Percentiles rank a stretch among this genome's conserved stretches.
phyloP scores from a whole-genome alignment of 2,329 filamentous ascomycete species.

The Verticillium tricorpus region DNA sequence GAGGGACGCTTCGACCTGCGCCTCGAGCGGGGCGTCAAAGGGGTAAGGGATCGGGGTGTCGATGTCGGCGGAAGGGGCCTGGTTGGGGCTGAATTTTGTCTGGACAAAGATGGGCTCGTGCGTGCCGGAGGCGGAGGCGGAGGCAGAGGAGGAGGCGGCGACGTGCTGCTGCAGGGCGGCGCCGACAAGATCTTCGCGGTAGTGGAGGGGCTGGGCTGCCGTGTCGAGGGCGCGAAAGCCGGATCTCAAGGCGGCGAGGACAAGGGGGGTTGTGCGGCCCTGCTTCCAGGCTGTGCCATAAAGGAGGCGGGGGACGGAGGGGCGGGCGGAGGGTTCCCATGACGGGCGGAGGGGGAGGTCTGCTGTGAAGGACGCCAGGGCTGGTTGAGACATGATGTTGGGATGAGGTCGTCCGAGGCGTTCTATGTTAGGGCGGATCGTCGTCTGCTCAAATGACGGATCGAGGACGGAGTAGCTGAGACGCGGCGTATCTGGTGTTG shows the following conservation, averaged over 20 bases:
- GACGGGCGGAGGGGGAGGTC: constrained; percentile 2
- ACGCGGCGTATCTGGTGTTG: too few relatives aligned
- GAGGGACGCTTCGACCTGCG: constrained; percentile 65
- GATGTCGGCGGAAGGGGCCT: constrained; percentile 49
- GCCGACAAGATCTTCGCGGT: constrained; percentile 68
- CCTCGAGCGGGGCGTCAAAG: constrained; percentile 57
- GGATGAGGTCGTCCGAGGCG: background rate
- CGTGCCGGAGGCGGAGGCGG: background rate
- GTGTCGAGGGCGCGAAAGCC: constrained; percentile 76
- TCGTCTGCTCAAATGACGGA: too few relatives aligned
- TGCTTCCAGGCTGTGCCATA: constrained; percentile 91
- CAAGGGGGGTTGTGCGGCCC: constrained; percentile 59
- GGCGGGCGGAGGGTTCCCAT: background rate
- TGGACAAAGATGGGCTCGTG: constrained; percentile 51
- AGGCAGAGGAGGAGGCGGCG: constrained; percentile 6
- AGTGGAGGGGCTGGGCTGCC: constrained; percentile 73
- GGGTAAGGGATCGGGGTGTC: constrained; percentile 52
- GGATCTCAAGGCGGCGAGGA: constrained; percentile 60
- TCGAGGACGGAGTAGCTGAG: too few relatives aligned
- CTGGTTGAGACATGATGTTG: constrained; percentile 1
- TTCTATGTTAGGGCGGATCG: too few relatives aligned
- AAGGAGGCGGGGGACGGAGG: constrained; percentile 48
- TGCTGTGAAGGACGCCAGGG: background rate
- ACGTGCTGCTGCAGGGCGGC: constrained; percentile 49
- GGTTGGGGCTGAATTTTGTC: constrained; percentile 70